Evolutionary conservation across 2,329 filamentous ascomycete species (phyloP).

Genomic region (Nothophaeocryptopus gaeumannii): DNA sequence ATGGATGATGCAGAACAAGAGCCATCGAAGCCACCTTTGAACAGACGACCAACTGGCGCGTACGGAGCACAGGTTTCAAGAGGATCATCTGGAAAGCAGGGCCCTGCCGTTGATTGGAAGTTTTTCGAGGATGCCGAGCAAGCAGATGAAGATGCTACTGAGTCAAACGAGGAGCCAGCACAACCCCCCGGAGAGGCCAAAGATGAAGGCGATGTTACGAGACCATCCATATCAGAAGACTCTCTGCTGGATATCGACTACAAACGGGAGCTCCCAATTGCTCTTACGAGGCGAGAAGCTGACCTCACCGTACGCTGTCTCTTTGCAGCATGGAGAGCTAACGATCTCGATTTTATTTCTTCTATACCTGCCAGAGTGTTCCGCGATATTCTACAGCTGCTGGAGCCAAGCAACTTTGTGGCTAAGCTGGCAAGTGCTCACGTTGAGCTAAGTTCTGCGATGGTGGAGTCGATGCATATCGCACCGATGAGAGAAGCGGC

Average conservation of each 20-base stretch:
- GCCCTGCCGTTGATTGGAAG: slow-evolving; percentile 12
- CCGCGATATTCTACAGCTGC: slow-evolving; percentile 59
- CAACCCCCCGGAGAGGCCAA: too few relatives aligned
- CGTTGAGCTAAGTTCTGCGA: slow-evolving; percentile 49
- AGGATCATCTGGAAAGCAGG: too few relatives aligned
- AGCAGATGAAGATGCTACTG: background rate
- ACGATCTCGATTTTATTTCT: slow-evolving; percentile 30
- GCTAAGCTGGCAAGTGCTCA: slow-evolving; percentile 48
- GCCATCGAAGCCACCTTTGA: too few relatives aligned
- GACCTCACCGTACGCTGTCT: slow-evolving; percentile 30
- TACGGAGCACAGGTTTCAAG: too few relatives aligned
- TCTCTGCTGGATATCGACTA: slow-evolving; percentile 27
- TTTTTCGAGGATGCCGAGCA: slow-evolving; percentile 14
- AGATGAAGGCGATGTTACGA: background rate
- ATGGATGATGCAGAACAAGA: too few relatives aligned
- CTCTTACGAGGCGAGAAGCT: slow-evolving; percentile 21
- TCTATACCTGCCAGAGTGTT: slow-evolving; percentile 56
- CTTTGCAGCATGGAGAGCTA: slow-evolving; percentile 19
- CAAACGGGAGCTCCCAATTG: slow-evolving; percentile 19
- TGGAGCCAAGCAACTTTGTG: slow-evolving; percentile 59
- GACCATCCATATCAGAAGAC: slow-evolving; percentile 5
- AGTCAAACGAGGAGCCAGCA: too few relatives aligned
- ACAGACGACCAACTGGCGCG: too few relatives aligned
- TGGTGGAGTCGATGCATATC: slow-evolving; percentile 44
- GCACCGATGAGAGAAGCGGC: slow-evolving; percentile 40